Evolutionary conservation across 2,329 filamentous ascomycete genomes (phyloP).

Genomic region (Diaporthe sp.): DNA sequence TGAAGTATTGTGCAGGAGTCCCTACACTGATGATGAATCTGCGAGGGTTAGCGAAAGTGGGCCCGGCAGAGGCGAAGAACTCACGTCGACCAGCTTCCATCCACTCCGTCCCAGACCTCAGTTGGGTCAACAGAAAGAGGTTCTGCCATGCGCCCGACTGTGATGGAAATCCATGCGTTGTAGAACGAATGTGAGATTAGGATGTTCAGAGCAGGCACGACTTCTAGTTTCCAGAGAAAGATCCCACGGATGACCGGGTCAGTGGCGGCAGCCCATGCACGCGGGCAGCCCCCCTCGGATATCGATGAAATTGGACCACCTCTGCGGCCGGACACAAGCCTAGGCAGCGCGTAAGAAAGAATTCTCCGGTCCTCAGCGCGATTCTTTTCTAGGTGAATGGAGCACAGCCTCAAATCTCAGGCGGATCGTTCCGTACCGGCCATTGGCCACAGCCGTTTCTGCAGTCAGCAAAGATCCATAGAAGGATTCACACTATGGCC

Average conservation of each 20-base stretch:
- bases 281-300: slow-evolving; percentile 10
- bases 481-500: slow-evolving; percentile 30
- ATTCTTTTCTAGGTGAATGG: slow-evolving; percentile 20
- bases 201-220: neutral
- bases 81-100: slow-evolving; percentile 27
- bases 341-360: slow-evolving; percentile 25
- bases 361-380: slow-evolving; percentile 29
- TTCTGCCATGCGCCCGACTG: neutral
- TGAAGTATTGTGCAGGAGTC: slow-evolving; percentile 21
- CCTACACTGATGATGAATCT: slow-evolving; percentile 25
- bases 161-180: neutral
- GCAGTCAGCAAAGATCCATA: slow-evolving; percentile 22
- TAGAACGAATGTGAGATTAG: neutral
- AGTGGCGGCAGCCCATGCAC: neutral
- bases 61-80: neutral
- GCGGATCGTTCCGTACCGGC: neutral
- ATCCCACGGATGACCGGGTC: neutral
- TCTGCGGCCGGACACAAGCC: slow-evolving; percentile 12
- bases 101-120: slow-evolving; percentile 17
- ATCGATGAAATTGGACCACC: slow-evolving; percentile 14
- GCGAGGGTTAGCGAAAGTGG: slow-evolving; percentile 1
- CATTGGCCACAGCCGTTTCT: slow-evolving; percentile 11
- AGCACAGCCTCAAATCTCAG: slow-evolving; percentile 22
- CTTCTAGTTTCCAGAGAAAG: neutral
- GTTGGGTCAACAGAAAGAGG: slow-evolving; percentile 24